Percentiles rank a stretch among this genome's conserved stretches.
Conservation (phyloP, 2,329 filamentous ascomycete species). For the Curvularia hawaiiensis region DNA sequence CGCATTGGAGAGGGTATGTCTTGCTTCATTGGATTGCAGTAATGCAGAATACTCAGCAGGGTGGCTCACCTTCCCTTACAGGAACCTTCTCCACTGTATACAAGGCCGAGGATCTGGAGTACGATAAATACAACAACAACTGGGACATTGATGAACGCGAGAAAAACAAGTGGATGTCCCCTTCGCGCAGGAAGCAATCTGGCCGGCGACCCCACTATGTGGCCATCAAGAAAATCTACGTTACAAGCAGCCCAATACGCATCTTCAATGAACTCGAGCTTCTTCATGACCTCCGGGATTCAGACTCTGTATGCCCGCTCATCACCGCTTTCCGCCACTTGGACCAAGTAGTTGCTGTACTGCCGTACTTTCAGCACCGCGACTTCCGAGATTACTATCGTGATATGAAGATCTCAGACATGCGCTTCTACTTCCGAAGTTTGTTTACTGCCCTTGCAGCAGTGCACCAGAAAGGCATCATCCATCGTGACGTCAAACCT, state of each 20-base stretch:
- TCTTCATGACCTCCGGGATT: slow-evolving; percentile 83
- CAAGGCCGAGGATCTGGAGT: slow-evolving; percentile 92
- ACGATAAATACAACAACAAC: slow-evolving; percentile 80
- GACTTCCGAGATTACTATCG: slow-evolving; percentile 97
- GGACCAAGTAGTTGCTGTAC: slow-evolving; percentile 92
- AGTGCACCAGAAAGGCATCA: slow-evolving; percentile 82
- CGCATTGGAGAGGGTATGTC: slow-evolving; percentile 88
- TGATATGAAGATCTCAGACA: slow-evolving; percentile 83
- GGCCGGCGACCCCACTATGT: slow-evolving; percentile 72
- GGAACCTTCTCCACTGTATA: slow-evolving; percentile 99
- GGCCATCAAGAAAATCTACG: slow-evolving; percentile 99
- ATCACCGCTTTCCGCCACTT: slow-evolving; percentile 96
- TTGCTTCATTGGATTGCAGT: slow-evolving; percentile 27
- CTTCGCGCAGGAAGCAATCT: slow-evolving; percentile 61
- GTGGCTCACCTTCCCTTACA: slow-evolving; percentile 49
- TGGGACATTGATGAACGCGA: slow-evolving; percentile 79
- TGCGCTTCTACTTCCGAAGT: slow-evolving; percentile 86
- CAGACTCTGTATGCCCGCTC: slow-evolving; percentile 85
- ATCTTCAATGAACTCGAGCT: slow-evolving; percentile 97
- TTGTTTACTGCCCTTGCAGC: slow-evolving; percentile 84
- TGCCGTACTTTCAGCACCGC: slow-evolving; percentile 93
- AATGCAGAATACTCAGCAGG: slow-evolving; percentile 31
- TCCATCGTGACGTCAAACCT: slow-evolving; percentile 96
- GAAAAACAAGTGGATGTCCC: slow-evolving; percentile 69
- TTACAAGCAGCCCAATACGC: slow-evolving; percentile 89